Evolutionary conservation across 2,329 filamentous ascomycete genomes (phyloP), one percentile per base, ranked within the genome.

Genomic region (Hansfordia pulvinata): DNA sequence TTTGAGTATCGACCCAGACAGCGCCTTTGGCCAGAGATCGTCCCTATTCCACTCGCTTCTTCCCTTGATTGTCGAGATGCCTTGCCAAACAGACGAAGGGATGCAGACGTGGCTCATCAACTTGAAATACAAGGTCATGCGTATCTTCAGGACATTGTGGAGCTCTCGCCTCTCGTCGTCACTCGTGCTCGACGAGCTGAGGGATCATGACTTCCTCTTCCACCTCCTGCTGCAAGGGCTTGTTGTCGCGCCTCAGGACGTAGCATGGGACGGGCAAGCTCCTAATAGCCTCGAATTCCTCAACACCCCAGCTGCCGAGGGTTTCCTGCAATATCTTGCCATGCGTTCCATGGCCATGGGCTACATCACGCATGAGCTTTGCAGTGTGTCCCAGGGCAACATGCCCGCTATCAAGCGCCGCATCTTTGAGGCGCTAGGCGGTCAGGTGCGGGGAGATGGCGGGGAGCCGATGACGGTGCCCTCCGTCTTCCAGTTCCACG

Each of bases 401-500:
- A 72, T 78, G 35, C 76, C 81, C 3, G 74, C 75, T 17, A 58
- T 80, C 27, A 81, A 82, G 46, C 60, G 74, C 30, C 64, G 74
- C 6, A 69, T 81, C 4, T 70, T 76, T 24, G 71, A 75, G 32
- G 71, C 83, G 1, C 58, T 96, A n/a, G 71, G 86, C 22, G 90
- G 90, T 5, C 74, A 78, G 21, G 72, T 83, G 6, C 62, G 69
- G 8, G 58, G 74, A 11, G 68, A 77, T 10, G 71, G 70, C 31
- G 76, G 77, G 25, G 69, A 81, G 28, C 59, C 72, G 5, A 58
- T 79, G 19, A 56, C 62, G 16, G 79, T 84, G 31, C 67, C 77
- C 1, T 85, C 80, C 4, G 68, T 96, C 6, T 93, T 96, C 43
- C 85, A 94, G 37, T 64, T 96, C 13, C 90, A 93, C 41, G 90